Evolutionary conservation across 441 rosid species (phyloP), one percentile per base, ranked within the genome.

Genomic region (Aquilaria agallochum): DNA sequence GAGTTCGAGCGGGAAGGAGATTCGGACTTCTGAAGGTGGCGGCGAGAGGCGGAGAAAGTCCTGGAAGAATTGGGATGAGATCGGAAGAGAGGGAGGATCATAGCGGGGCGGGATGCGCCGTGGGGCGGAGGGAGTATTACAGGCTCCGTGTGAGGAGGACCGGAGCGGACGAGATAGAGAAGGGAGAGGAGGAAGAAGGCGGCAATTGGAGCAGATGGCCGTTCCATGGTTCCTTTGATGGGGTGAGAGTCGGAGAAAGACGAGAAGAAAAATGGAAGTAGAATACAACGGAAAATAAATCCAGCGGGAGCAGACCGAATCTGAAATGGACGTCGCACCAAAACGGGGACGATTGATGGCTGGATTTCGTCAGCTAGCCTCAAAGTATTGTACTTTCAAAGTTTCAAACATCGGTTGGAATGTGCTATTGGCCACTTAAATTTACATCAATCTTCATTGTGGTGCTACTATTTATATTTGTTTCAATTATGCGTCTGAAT

Each of bases 31-130:
- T 70, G 82, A 51, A 85, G 97, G 60, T 65, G 83, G n/a, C 89
- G 88, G 40, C 69, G 87, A 13, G 74, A 68, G 53, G 63, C 62
- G 14, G 80, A 56, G 12, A 54, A 36, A 45, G 65, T 69, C 62
- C 77, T 65, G 34, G 87, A 79, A 3, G 82, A 52, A 63, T 82
- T 75, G 0, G 65, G 53, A 9, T 75, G 67, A 58, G 92, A 78
- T 53, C 62, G 84, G 55, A 73, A 83, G 65, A 90, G 85, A 12
- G 98, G 97, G 53, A 88, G 70, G 36, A 90, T 61, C 87, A 86
- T 72, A 61, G 92, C 80, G 12, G 80, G 75, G 15, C 65, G 79
- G 51, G 70, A 68, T 27, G 76, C 73, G 49, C 46, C 71, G 60
- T 31, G 42, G 30, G 77, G 75, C 5, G 67, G 55, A 31, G 62